Evolutionary conservation across 495 filamentous ascomycete species (phyloP).

Genomic region (Penicillium malachiteum): DNA sequence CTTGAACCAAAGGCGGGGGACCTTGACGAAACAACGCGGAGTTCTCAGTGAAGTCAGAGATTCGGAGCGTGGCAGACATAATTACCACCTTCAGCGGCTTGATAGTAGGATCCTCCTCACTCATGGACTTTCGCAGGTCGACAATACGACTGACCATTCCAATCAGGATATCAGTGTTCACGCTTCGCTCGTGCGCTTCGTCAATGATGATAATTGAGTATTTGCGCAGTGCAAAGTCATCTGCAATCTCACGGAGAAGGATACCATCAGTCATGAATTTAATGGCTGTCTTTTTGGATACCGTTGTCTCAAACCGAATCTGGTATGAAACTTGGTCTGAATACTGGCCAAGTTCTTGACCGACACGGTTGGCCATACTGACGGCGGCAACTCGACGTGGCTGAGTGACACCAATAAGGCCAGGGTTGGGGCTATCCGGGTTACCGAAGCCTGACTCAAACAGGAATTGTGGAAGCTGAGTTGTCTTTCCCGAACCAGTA

Average conservation of each 20-base stretch:
- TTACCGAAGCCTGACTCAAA: constrained; percentile 91
- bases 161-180: constrained; percentile 96
- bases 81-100: constrained; percentile 90
- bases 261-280: constrained; percentile 99
- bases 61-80: constrained; percentile 93
- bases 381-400: constrained; percentile 90
- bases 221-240: constrained; percentile 87
- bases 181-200: constrained; percentile 95
- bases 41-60: constrained; percentile 89
- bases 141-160: constrained; percentile 94
- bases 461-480: constrained; percentile 92
- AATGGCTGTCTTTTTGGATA: constrained; percentile 79
- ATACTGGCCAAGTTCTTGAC: constrained; percentile 72
- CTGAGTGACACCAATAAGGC: constrained; percentile 93
- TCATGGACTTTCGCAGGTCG: constrained; percentile 67
- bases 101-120: constrained; percentile 57
- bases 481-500: constrained; percentile 96
- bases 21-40: constrained; percentile 68
- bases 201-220: constrained; percentile 95
- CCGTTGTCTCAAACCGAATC: constrained; percentile 89
- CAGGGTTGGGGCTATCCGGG: constrained; percentile 72
- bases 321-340: constrained; percentile 81
- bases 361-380: constrained; percentile 91
- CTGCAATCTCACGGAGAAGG: constrained; percentile 82
- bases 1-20: constrained; percentile 80